A percentile compares a stretch with the other conserved stretches of the same genome.
Conservation (phyloP, 108 stramenopile species). For the Asterionellopsis glacialis region DNA sequence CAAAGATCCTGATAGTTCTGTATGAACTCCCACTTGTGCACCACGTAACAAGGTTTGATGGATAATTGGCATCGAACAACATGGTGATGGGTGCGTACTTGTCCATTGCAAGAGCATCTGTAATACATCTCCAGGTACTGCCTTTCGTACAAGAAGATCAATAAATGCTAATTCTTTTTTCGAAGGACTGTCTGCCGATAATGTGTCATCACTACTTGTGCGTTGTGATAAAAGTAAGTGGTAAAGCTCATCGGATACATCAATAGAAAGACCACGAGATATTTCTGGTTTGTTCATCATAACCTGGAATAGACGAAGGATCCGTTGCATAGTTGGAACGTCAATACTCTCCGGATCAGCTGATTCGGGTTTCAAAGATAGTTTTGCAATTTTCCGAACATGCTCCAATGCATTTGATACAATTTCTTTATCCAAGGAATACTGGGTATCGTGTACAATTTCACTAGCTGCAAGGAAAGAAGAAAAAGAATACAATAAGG, state of each 20-base stretch:
- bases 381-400: too few relatives aligned
- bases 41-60: slow-evolving; percentile 37
- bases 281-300: background rate
- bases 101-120: slow-evolving; percentile 42
- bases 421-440: too few relatives aligned
- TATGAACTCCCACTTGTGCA: slow-evolving; percentile 38
- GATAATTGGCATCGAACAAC: slow-evolving; percentile 31
- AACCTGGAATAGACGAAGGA: too few relatives aligned
- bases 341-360: too few relatives aligned
- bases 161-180: slow-evolving; percentile 34
- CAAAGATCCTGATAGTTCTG: slow-evolving; percentile 64
- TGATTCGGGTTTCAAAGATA: too few relatives aligned
- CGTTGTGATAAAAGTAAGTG: slow-evolving; percentile 2
- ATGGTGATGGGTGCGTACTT: slow-evolving; percentile 14
- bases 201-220: background rate
- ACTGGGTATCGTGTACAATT: too few relatives aligned
- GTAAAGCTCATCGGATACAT: slow-evolving; percentile 22
- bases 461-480: too few relatives aligned
- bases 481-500: background rate
- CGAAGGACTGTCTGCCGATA: background rate
- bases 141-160: slow-evolving; percentile 37
- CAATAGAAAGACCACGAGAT: slow-evolving; percentile 13
- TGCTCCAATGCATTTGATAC: too few relatives aligned
- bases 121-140: slow-evolving; percentile 45
- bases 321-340: too few relatives aligned